Percentiles rank a stretch among this genome's conserved stretches.
These are phyloP conservation scores for Cyamopsis tetragonoloba DNA, from an alignment of 306 rosid species.

Conservation along the genomic window DNA sequence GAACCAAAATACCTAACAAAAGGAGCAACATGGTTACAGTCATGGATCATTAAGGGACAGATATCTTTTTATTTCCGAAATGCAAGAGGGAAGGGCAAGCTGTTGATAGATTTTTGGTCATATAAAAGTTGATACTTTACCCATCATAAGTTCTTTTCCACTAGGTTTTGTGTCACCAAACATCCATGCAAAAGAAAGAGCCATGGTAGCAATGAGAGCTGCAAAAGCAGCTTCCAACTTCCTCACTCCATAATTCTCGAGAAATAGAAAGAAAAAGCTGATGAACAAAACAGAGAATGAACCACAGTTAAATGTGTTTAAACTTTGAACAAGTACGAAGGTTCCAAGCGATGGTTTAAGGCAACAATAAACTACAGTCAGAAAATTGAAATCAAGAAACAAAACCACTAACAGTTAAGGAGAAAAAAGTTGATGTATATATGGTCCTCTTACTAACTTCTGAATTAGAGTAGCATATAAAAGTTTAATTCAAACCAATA, in stretches of 20 bases:
- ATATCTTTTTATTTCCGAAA: not conserved
- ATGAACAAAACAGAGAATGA: conserved; percentile 25
- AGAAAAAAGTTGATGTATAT: not conserved
- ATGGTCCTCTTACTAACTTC: not conserved
- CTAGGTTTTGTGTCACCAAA: conserved; percentile 72
- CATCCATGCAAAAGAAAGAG: conserved; percentile 88
- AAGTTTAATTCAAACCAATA: not conserved
- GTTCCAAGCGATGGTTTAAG: not conserved
- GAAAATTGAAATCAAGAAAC: not conserved
- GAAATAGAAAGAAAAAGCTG: conserved; percentile 78
- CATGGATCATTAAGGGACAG: not conserved
- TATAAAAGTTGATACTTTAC: conserved; percentile 33
- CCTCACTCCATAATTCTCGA: conserved; percentile 92
- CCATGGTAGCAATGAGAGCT: conserved; percentile 73
- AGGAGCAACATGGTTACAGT: conserved; percentile 23
- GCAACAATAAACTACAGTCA: not conserved
- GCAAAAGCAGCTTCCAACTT: conserved; percentile 91
- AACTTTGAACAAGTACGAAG: conserved; percentile 1
- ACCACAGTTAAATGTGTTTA: conserved; percentile 28
- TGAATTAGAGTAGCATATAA: not conserved
- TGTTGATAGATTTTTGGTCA: not conserved
- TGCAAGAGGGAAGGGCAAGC: not conserved
- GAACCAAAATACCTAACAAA: conserved; percentile 67
- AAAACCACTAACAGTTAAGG: not conserved
- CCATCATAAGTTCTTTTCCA: conserved; percentile 64